phyloP scores from a whole-genome alignment of 148 eudicot genomes.

The Rhododendron vialii region DNA sequence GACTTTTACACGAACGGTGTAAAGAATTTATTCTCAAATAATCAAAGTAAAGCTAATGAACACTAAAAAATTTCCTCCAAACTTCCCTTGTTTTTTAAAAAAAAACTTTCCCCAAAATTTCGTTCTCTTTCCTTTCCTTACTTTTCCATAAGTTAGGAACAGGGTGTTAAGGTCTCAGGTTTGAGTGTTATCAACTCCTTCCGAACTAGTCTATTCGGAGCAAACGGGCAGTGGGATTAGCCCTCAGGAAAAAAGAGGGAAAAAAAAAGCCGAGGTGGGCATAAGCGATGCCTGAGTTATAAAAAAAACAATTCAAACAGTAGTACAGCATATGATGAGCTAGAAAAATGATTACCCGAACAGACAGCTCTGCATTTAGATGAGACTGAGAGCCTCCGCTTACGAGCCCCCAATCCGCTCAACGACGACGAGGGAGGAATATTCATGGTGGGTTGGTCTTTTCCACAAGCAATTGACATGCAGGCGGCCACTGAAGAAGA shows the following conservation, averaged over 20 bases:
- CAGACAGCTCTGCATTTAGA: slow-evolving; percentile 25
- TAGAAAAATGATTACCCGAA: slow-evolving; percentile 26
- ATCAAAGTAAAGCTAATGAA: too few species aligned
- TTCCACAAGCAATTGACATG: slow-evolving; percentile 36
- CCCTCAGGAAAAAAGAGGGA: not conserved
- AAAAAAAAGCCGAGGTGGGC: not conserved
- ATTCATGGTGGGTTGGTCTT: slow-evolving; percentile 1
- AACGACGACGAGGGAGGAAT: not conserved
- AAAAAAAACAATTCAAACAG: not conserved
- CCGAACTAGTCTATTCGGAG: too few species aligned
- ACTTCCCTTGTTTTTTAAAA: too few species aligned
- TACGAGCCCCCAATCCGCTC: slow-evolving; percentile 17
- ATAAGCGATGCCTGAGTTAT: not conserved
- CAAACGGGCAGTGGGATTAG: not conserved
- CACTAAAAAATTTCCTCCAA: too few species aligned
- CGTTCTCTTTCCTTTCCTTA: too few species aligned
- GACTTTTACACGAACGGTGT: too few species aligned
- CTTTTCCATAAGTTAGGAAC: too few species aligned
- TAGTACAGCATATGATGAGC: not conserved
- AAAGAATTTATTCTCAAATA: too few species aligned
- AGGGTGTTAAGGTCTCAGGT: too few species aligned
- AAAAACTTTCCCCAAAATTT: too few species aligned
- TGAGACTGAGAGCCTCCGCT: slow-evolving; percentile 12
- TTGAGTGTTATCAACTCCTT: too few species aligned
- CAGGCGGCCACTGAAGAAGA: slow-evolving; percentile 49